Conservation (phyloP, 352 stramenopile genomes). For the Pilasporangium apinafurcum region DNA sequence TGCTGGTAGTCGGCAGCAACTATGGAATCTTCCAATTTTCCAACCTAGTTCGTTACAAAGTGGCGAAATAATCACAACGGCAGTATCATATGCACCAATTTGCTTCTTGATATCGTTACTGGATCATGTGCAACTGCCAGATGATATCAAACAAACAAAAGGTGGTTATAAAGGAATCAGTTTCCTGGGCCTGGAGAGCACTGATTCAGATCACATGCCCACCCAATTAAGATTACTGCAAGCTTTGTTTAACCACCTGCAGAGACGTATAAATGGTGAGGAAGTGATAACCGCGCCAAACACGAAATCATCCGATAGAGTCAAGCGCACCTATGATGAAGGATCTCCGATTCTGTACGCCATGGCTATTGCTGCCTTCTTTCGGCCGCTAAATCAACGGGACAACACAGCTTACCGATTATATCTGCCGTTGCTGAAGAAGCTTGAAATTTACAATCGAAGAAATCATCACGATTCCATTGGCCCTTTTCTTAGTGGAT, state of each 20-base stretch:
- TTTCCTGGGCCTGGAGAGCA: no score
- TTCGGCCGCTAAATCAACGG: no score
- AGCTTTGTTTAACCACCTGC: conserved; percentile 31
- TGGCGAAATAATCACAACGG: background rate
- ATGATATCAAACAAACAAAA: background rate
- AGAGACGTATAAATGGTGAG: conserved; percentile 17
- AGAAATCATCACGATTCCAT: no score
- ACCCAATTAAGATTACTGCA: conserved; percentile 17
- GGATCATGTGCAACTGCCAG: conserved; percentile 8
- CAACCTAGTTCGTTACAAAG: conserved; percentile 4
- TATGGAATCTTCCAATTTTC: conserved; percentile 51
- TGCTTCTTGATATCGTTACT: conserved; percentile 11
- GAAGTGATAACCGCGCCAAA: no score
- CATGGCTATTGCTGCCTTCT: conserved; percentile 36
- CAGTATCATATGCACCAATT: conserved; percentile 3
- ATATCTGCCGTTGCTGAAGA: no score
- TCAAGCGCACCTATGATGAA: conserved; percentile 17
- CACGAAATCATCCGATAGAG: no score
- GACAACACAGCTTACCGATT: no score
- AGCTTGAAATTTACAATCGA: no score
- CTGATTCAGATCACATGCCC: background rate
- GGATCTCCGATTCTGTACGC: conserved; percentile 26
- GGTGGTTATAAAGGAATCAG: no score
- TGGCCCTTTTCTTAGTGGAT: conserved; percentile 51
- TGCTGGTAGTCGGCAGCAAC: conserved; percentile 13